Evolutionary conservation across 371 early-diverging fungal genomes (phyloP), one percentile per base, ranked within the genome.

Genomic region (Mycotypha africana): DNA sequence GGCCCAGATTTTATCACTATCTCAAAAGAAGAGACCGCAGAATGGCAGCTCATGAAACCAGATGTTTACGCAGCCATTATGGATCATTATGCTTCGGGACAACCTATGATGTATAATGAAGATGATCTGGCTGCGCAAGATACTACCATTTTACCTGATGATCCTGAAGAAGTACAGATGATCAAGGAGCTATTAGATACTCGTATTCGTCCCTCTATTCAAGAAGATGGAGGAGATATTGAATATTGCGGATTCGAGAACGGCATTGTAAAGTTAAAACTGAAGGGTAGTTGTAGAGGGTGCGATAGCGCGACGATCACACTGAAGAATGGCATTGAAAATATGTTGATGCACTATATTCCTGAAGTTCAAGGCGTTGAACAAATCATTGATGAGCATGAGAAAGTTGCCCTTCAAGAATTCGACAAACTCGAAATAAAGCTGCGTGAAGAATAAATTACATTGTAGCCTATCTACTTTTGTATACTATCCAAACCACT

Each of bases 151-250:
- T 60, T 65, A 22, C 82, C 82, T 33, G 91, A 86, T 44, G 93
- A 93, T 61, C 77, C 86, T 9, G 97, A 98, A 53, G 83, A 83
- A 22, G 95, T 95, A 3, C 86, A 88, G 38, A 93, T 95, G 93
- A 96, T 98, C 56, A 98, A 97, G 65, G 97, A 96, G 63, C 60
- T 98, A 45, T 70, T 98, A 36, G 97, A 97, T 38, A 91, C 95
- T 3, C 78, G 97, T 24, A 92, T 98, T 44, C 78, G 98, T 14
- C 98, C 98, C 8, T 86, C 96, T 2, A 95, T 98, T 47, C 91
- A 91, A 71, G 95, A 96, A 49, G 98, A 98, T 60, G 98, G 98
- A 45, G 98, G 98, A 3, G 98, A 98, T 77, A 84, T 98, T 50
- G 95, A 96, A 60, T 98, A 87, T 60, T 75, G 85, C 33, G 89